phyloP scores from a whole-genome alignment of 352 stramenopile genomes.

The Phytopythium kandeliae region DNA sequence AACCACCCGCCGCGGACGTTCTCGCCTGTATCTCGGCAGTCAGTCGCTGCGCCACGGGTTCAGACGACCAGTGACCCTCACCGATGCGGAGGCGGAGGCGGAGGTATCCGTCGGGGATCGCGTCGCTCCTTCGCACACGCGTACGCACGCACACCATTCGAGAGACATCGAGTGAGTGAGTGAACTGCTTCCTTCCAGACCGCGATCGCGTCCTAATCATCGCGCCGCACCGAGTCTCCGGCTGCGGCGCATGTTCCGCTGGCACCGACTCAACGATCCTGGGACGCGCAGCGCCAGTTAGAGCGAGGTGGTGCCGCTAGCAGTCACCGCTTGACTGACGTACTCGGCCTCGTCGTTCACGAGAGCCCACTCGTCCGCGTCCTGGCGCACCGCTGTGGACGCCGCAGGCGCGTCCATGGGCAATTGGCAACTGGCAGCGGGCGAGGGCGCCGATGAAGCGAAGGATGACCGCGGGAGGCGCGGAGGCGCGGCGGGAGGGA shows the following conservation, averaged over 20 bases:
- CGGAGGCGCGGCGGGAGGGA: background rate
- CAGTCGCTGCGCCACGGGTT: too few relatives aligned
- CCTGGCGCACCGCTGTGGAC: background rate
- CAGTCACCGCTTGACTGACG: too few relatives aligned
- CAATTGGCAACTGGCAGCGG: too few relatives aligned
- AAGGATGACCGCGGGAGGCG: background rate
- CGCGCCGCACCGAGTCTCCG: too few relatives aligned
- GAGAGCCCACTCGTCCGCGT: slow-evolving; percentile 59
- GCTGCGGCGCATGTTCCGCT: slow-evolving; percentile 3
- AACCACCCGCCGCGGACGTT: slow-evolving; percentile 49
- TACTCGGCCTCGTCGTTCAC: slow-evolving; percentile 70
- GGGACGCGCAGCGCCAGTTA: background rate
- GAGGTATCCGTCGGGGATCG: slow-evolving; percentile 41
- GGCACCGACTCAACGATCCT: slow-evolving; percentile 42
- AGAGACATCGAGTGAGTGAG: too few relatives aligned
- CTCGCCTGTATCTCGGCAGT: slow-evolving; percentile 20
- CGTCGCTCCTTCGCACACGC: slow-evolving; percentile 1
- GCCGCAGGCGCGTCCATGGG: background rate
- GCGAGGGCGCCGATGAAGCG: background rate
- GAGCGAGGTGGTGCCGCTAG: too few relatives aligned
- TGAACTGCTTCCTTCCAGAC: too few relatives aligned
- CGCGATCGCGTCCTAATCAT: too few relatives aligned
- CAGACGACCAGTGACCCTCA: background rate
- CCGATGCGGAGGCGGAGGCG: slow-evolving; percentile 54
- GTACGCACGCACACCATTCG: background rate